phyloP scores from a whole-genome alignment of 768 basidiomycete species.

The Termitomyces sp. region DNA sequence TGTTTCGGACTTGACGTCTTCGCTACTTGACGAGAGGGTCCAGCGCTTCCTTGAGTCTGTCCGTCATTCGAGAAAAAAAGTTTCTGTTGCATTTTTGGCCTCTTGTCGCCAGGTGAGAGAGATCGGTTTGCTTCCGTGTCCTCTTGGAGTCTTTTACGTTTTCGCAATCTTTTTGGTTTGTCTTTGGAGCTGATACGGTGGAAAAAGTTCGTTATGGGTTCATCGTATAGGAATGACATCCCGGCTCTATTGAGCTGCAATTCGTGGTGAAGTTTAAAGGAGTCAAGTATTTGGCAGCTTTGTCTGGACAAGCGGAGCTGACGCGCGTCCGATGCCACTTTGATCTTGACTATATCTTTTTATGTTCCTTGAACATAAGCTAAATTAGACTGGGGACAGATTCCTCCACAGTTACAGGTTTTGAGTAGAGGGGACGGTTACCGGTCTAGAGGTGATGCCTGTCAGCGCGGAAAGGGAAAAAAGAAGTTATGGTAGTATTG shows the following conservation, averaged over 20 bases:
- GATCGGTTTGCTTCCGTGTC: constrained; percentile 7
- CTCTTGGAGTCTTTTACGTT: constrained; percentile 13
- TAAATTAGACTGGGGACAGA: too few species aligned
- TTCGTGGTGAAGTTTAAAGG: neutral
- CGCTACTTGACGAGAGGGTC: neutral
- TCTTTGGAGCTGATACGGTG: constrained; percentile 9
- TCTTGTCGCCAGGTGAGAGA: neutral
- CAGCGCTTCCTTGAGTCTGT: neutral
- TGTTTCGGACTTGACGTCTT: neutral
- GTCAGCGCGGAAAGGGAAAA: too few species aligned
- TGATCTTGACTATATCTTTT: too few species aligned
- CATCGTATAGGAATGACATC: constrained; percentile 17
- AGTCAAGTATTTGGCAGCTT: neutral
- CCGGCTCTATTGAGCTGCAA: neutral
- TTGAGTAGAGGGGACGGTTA: too few species aligned
- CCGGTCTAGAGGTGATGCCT: too few species aligned
- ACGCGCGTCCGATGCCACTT: neutral
- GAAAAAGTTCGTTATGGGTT: constrained; percentile 21
- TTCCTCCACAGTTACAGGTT: too few species aligned
- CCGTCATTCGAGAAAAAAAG: constrained; percentile 1
- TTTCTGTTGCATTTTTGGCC: constrained; percentile 10
- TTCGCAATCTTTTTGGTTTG: constrained; percentile 4
- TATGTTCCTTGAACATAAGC: too few species aligned
- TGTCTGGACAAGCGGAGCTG: constrained; percentile 13
- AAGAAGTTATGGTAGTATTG: too few species aligned